Conservation (phyloP, 805 yeast genomes). For the Candida pseudoglaebosa region DNA sequence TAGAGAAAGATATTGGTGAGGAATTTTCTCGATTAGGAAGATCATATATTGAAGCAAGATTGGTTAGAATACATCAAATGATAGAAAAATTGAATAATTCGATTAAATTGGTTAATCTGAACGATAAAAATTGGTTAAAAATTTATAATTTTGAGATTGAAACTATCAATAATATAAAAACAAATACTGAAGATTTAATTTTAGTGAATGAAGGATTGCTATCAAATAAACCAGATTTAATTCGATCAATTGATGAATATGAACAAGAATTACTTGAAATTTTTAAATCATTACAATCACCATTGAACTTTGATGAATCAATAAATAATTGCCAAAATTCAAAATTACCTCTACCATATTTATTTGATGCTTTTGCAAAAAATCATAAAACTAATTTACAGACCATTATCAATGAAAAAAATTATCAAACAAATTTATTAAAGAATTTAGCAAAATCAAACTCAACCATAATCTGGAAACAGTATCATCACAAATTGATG, state of each 20-base stretch:
- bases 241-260: constrained; percentile 20
- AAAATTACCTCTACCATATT: constrained; percentile 11
- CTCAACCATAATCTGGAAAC: constrained; percentile 32
- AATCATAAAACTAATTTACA: constrained; percentile 20
- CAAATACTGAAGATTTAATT: constrained; percentile 29
- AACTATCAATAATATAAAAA: constrained; percentile 27
- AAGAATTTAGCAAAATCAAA: constrained; percentile 18
- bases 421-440: constrained; percentile 25
- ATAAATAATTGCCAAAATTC: constrained; percentile 9
- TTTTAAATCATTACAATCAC: constrained; percentile 28
- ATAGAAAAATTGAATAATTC: constrained; percentile 20
- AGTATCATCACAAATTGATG: constrained; percentile 22
- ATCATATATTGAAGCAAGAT: constrained; percentile 24
- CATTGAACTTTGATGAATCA: constrained; percentile 28
- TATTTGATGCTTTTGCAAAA: constrained; percentile 9
- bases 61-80: constrained; percentile 25
- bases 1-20: constrained; percentile 16
- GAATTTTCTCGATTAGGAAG: constrained; percentile 24
- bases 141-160: constrained; percentile 32
- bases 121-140: constrained; percentile 31
- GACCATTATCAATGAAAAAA: constrained; percentile 24
- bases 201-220: constrained; percentile 12
- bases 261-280: constrained; percentile 30
- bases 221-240: constrained; percentile 13
- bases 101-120: constrained; percentile 21